These are phyloP conservation scores for Benincasa hispida DNA, from an alignment of 306 rosid species.

Conservation along the genomic window DNA sequence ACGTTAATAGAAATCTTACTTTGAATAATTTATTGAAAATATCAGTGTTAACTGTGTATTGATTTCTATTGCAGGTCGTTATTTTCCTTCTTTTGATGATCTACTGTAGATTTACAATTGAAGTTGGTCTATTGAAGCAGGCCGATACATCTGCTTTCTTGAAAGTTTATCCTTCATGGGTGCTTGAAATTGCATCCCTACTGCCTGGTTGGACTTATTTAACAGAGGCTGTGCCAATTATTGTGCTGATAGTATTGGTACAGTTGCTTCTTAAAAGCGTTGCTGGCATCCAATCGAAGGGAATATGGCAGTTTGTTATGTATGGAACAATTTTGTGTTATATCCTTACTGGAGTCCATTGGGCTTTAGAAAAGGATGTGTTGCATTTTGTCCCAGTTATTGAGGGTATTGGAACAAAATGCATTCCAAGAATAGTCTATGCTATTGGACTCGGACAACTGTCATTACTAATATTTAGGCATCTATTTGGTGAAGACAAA, in stretches of 20 bases:
- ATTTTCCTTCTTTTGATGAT: conserved; percentile 70
- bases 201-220: conserved; percentile 48
- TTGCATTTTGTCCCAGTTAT: conserved; percentile 26
- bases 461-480: conserved; percentile 35
- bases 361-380: conserved; percentile 43
- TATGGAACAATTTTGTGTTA: conserved; percentile 50
- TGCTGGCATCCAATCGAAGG: conserved; percentile 20
- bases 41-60: neutral
- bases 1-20: neutral
- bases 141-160: conserved; percentile 64
- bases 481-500: conserved; percentile 19
- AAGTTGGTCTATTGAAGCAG: conserved; percentile 81
- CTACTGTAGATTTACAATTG: conserved; percentile 67
- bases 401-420: conserved; percentile 39
- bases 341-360: conserved; percentile 45
- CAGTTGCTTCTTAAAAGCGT: conserved; percentile 45
- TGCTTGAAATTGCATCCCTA: conserved; percentile 32
- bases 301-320: conserved; percentile 41
- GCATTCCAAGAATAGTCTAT: conserved; percentile 56
- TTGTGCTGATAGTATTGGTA: conserved; percentile 48
- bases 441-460: conserved; percentile 62
- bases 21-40: conserved; percentile 8
- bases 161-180: conserved; percentile 55
- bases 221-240: conserved; percentile 45
- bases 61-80: conserved; percentile 46